A percentile compares a stretch with the other conserved stretches of the same genome.
Conservation (phyloP, 2,329 filamentous ascomycete species). For the Drechslerella stenobrocha region DNA sequence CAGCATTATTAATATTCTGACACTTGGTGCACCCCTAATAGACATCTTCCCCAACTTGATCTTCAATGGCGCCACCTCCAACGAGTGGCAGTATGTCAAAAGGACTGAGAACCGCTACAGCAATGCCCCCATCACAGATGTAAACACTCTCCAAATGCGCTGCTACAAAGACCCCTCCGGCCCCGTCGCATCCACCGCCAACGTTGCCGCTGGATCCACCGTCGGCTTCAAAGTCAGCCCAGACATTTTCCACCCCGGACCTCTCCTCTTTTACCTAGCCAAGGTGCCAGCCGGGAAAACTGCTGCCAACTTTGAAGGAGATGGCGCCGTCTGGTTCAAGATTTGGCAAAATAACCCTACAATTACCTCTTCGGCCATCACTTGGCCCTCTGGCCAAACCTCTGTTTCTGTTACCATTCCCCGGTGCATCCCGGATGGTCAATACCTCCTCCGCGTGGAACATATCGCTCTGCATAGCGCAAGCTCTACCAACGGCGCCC, state of each 20-base stretch:
- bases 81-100: slow-evolving; percentile 60
- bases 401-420: slow-evolving; percentile 56
- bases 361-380: slow-evolving; percentile 50
- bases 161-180: slow-evolving; percentile 58
- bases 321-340: slow-evolving; percentile 57
- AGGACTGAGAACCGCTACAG: slow-evolving; percentile 54
- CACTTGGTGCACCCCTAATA: slow-evolving; percentile 6
- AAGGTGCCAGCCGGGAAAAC: slow-evolving; percentile 52
- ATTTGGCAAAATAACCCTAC: slow-evolving; percentile 55
- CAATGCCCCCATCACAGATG: slow-evolving; percentile 57
- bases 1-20: background rate
- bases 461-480: slow-evolving; percentile 60
- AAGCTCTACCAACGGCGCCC: slow-evolving; percentile 54
- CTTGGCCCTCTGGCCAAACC: slow-evolving; percentile 48
- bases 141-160: slow-evolving; percentile 56
- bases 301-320: slow-evolving; percentile 55
- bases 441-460: slow-evolving; percentile 59
- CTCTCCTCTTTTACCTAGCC: slow-evolving; percentile 58
- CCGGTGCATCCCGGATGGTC: slow-evolving; percentile 55
- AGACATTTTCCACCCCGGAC: slow-evolving; percentile 57
- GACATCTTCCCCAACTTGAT: slow-evolving; percentile 56
- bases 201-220: slow-evolving; percentile 56
- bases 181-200: slow-evolving; percentile 55
- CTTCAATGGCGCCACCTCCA: slow-evolving; percentile 58
- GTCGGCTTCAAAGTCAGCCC: slow-evolving; percentile 50